phyloP scores from a whole-genome alignment of 768 basidiomycete species.

The Psilocybe cubensis region DNA sequence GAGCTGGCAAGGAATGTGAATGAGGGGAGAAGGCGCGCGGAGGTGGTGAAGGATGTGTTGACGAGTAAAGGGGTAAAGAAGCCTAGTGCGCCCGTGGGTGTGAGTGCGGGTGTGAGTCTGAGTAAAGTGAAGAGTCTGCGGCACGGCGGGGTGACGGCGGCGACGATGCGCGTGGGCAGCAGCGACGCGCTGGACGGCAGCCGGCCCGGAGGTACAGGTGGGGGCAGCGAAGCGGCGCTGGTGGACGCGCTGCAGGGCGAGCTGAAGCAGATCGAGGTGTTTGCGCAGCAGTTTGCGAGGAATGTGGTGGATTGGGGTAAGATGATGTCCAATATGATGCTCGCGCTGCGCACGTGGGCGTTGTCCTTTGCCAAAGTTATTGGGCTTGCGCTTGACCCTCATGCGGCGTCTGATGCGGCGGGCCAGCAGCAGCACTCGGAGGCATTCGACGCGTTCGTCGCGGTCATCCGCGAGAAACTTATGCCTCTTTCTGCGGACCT shows the following conservation, averaged over 20 bases:
- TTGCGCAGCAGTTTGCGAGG: slow-evolving; percentile 64
- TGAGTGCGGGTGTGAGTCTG: slow-evolving; percentile 60
- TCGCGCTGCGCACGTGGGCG: slow-evolving; percentile 63
- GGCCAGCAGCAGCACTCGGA: slow-evolving; percentile 48
- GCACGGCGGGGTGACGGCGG: slow-evolving; percentile 31
- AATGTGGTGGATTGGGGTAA: slow-evolving; percentile 67
- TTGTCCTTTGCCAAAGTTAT: slow-evolving; percentile 69
- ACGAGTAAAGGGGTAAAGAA: slow-evolving; percentile 34
- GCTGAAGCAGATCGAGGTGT: slow-evolving; percentile 57
- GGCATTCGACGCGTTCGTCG: slow-evolving; percentile 73
- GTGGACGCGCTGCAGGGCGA: slow-evolving; percentile 60
- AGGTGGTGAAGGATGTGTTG: slow-evolving; percentile 80
- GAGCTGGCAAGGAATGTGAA: slow-evolving; percentile 78
- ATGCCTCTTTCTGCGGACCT: slow-evolving; percentile 55
- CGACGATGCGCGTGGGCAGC: slow-evolving; percentile 27
- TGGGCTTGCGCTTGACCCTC: too few relatives aligned
- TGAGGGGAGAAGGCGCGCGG: slow-evolving; percentile 73
- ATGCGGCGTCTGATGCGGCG: too few relatives aligned
- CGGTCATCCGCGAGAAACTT: slow-evolving; percentile 57
- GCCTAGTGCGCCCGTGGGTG: slow-evolving; percentile 44
- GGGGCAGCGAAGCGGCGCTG: slow-evolving; percentile 43
- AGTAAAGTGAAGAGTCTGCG: slow-evolving; percentile 61
- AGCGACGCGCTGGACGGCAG: slow-evolving; percentile 14
- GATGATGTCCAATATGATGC: slow-evolving; percentile 50
- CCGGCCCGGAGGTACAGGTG: slow-evolving; percentile 4